These are phyloP conservation scores for Truncatella angustata DNA, from an alignment of 2,329 filamentous ascomycete genomes.

Conservation along the genomic window DNA sequence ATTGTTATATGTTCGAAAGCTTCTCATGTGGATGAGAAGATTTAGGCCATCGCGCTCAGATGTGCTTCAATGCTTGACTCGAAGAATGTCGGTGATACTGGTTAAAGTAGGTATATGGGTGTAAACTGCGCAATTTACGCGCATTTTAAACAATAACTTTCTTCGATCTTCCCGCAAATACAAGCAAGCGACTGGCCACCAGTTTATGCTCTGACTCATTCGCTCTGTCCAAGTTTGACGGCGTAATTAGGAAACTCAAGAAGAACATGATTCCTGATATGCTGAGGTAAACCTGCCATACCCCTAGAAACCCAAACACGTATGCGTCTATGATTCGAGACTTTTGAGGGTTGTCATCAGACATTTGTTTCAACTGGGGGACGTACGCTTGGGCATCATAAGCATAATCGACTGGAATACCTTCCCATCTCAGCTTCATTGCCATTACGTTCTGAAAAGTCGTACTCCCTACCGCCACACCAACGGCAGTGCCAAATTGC, in stretches of 20 bases:
- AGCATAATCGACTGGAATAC: slow-evolving; percentile 9
- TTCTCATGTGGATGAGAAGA: too few relatives aligned
- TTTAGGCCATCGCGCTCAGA: too few relatives aligned
- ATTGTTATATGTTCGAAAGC: too few relatives aligned
- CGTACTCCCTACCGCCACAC: slow-evolving; percentile 16
- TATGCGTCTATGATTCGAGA: slow-evolving; percentile 6
- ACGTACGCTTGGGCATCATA: slow-evolving; percentile 11
- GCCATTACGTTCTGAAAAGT: slow-evolving; percentile 19
- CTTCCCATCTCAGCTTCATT: slow-evolving; percentile 11
- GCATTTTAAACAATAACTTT: not conserved
- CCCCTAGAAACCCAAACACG: slow-evolving; percentile 13
- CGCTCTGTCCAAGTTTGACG: slow-evolving; percentile 45
- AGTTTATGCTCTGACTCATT: slow-evolving; percentile 34
- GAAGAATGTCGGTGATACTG: too few relatives aligned
- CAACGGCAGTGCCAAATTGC: slow-evolving; percentile 16
- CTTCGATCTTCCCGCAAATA: not conserved
- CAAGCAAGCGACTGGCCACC: slow-evolving; percentile 16
- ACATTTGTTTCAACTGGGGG: not conserved
- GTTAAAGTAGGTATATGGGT: too few relatives aligned
- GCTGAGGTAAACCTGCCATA: slow-evolving; percentile 13
- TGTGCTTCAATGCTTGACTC: too few relatives aligned
- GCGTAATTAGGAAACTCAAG: slow-evolving; percentile 32
- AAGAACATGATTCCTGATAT: slow-evolving; percentile 42
- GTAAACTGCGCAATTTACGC: not conserved
- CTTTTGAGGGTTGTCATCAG: slow-evolving; percentile 3